phyloP scores from a whole-genome alignment of 2,329 filamentous ascomycete genomes.

The Fusarium drepaniforme region DNA sequence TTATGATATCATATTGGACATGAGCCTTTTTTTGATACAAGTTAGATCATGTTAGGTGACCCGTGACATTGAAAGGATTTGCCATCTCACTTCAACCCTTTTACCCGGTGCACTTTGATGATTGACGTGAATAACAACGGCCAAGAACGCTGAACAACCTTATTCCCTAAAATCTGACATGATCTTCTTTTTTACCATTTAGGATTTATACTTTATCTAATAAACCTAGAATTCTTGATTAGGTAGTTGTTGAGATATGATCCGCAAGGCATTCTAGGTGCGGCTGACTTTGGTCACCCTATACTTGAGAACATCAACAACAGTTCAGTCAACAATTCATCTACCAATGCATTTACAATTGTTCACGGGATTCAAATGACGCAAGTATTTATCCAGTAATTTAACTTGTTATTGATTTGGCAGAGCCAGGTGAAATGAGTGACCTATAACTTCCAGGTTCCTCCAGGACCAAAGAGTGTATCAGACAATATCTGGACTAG shows the following conservation, averaged over 20 bases:
- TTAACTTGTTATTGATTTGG: slow-evolving; percentile 20
- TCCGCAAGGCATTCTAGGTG: neutral
- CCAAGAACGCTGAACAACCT: neutral
- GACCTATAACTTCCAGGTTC: slow-evolving; percentile 12
- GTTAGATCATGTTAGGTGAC: neutral
- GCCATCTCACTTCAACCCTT: neutral
- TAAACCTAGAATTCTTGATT: neutral
- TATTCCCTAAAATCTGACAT: neutral
- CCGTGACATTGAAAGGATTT: neutral
- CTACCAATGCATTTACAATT: neutral
- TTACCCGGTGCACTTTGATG: neutral
- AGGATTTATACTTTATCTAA: neutral
- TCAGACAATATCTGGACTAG: slow-evolving; percentile 15
- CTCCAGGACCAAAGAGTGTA: slow-evolving; percentile 24
- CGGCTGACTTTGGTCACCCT: neutral
- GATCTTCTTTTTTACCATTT: neutral
- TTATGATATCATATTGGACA: neutral
- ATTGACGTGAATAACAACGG: neutral
- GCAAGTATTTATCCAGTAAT: neutral
- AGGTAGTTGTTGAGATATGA: neutral
- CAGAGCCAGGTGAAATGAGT: slow-evolving; percentile 17
- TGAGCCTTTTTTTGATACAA: neutral
- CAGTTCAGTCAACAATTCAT: neutral
- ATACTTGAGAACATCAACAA: neutral
- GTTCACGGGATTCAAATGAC: neutral